Evolutionary conservation across 2,329 filamentous ascomycete genomes (phyloP).

Genomic region (Coniella lustricola): DNA sequence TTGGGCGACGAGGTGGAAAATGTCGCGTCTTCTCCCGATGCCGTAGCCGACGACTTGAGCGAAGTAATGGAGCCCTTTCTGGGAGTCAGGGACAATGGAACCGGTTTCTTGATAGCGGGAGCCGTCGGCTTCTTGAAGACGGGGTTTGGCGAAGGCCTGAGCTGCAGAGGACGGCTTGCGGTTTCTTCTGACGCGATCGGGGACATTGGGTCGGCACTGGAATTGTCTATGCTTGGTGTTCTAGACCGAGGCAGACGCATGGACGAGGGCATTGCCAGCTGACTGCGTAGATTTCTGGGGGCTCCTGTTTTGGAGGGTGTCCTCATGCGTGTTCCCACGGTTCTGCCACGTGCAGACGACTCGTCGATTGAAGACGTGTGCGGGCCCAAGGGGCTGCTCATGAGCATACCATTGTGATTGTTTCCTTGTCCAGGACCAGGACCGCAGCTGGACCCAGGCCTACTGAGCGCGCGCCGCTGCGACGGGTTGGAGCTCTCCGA

Average conservation of each 20-base stretch:
- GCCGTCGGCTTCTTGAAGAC: constrained; percentile 50
- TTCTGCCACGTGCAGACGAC: constrained; percentile 33
- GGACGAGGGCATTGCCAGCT: constrained; percentile 28
- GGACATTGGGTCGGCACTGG: constrained; percentile 20
- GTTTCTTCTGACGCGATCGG: constrained; percentile 41
- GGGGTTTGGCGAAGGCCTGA: constrained; percentile 46
- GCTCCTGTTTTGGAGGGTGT: constrained; percentile 26
- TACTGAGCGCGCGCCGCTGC: constrained; percentile 41
- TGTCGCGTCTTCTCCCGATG: constrained; percentile 29
- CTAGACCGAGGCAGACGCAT: constrained; percentile 23
- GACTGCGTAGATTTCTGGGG: constrained; percentile 21
- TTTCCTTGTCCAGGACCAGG: too few species aligned
- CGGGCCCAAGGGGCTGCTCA: constrained; percentile 35
- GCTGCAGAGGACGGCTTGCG: constrained; percentile 37
- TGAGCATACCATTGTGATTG: constrained; percentile 21
- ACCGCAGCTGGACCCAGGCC: constrained; percentile 49
- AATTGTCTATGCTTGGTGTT: constrained; percentile 35
- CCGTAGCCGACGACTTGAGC: constrained; percentile 28
- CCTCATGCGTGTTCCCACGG: constrained; percentile 27
- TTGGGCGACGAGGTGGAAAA: constrained; percentile 30
- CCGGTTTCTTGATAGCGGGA: constrained; percentile 29
- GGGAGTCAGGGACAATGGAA: constrained; percentile 23
- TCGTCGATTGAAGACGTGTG: constrained; percentile 36
- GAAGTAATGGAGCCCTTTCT: constrained; percentile 34
- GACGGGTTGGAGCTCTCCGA: constrained; percentile 50